Base-by-base conservation (phyloP, 805 yeast genomes). In the Candida hungchunana region DNA sequence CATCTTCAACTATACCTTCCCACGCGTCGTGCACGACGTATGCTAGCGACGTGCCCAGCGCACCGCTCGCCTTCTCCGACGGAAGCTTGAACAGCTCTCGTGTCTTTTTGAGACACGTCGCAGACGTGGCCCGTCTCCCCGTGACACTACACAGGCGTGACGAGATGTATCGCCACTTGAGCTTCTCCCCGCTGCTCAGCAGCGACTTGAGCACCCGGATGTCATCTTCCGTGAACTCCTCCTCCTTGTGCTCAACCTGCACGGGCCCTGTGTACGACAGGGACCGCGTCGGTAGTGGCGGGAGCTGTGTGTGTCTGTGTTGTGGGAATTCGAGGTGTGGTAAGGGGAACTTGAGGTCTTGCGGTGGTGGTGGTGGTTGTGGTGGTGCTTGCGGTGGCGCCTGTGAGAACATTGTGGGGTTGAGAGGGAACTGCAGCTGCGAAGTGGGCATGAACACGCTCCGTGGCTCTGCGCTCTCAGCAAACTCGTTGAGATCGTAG, bases 81-180 rank as follows among this genome's bases (percentile, higher is more conserved):
- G 80, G 77, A 24, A 72, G 65, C 4, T 79, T 79, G 48, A 75
- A 69, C 50, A 76, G 45, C 21, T 64, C 70, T 46, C 73, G 74
- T 47, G 72, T 73, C 54, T 76, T 77, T 45, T 69, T 71, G 31
- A 65, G 64, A 30, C 79, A 77, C 28, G 77, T 76, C 3, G 73
- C 60, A 4, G 77, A 69, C 5, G 79, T 70, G 8, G 56, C 53
- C 21, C 55, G 33, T 40, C 56, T 40, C 5, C 54, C 56, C 15
- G 53, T 47, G 12, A 36, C 24, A 63, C 68, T 28, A 64, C 68
- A 48, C 62, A 73, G 35, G 51, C 53, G 45, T 6, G 50, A 45
- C 1, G 82, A 71, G 45, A 77, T 66, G 48, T 65, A 75, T 50
- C 71, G 71, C 82, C 82, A 76, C 48, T 76, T 76, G 46, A 71